Evolutionary conservation across 768 basidiomycete genomes (phyloP).

Genomic region (Macrolepiota dolichaula): DNA sequence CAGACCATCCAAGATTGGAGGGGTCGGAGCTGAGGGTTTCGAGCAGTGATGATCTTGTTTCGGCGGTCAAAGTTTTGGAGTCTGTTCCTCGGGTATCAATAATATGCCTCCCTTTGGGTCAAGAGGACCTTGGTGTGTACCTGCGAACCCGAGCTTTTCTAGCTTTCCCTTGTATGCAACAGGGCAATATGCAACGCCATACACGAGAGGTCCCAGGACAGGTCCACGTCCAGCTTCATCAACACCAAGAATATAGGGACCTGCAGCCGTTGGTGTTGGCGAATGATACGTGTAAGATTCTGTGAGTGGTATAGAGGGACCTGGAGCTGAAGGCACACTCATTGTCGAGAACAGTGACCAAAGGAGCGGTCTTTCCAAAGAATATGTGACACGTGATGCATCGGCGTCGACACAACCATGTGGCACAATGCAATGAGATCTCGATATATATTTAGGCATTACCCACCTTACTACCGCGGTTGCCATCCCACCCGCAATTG

Average conservation of each 20-base stretch:
- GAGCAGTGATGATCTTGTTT: conserved; percentile 62
- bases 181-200: conserved; percentile 93
- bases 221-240: conserved; percentile 98
- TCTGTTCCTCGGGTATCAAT: conserved; percentile 44
- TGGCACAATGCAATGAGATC: no score
- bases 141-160: conserved; percentile 86
- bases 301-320: conserved; percentile 52
- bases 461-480: not conserved
- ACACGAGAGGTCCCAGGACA: conserved; percentile 93
- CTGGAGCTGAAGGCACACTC: conserved; percentile 53
- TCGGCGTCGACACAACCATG: no score
- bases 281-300: conserved; percentile 81
- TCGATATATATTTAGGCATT: not conserved
- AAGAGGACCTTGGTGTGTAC: conserved; percentile 38
- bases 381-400: no score
- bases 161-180: conserved; percentile 69
- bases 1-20: conserved; percentile 75
- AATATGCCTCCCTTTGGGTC: not conserved
- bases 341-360: not conserved
- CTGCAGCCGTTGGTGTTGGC: conserved; percentile 59
- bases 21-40: conserved; percentile 68
- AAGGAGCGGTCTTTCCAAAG: no score
- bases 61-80: conserved; percentile 84
- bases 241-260: conserved; percentile 94
- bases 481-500: not conserved